Evolutionary conservation across 2,329 filamentous ascomycete genomes (phyloP), one percentile per base, ranked within the genome.

Genomic region (Chaetomiaceae sp.): DNA sequence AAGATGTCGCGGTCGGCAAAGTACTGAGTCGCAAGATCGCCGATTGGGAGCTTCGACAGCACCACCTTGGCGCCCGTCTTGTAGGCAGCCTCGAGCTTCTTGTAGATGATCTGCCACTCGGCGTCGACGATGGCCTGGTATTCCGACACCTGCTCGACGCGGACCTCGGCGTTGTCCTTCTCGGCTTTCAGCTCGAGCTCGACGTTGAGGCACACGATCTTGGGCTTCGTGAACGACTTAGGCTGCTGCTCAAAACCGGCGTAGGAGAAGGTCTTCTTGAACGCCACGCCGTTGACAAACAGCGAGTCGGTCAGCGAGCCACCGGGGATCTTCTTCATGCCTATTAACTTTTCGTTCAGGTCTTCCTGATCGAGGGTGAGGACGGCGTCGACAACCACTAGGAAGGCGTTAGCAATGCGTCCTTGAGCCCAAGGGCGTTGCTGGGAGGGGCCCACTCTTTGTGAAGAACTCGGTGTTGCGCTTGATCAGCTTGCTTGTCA

Each of bases 251-350:
- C 93, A 73, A 99, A 99, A 66, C 93, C 93, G 62, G 93, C 93
- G 68, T 99, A 99, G 45, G 92, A 91, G 71, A 99, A 99, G 5
- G 93, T 99, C 82, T 99, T 99, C 78, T 97, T 97, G 79, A 99
- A 99, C 31, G 93, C 92, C 56, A 99, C 93, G 66, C 93, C 93
- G 69, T 97, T 93, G 66, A 99, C 87, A 71, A 97, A 97, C 35
- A 96, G 81, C 2, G 92, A 96, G 57, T 97, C 93, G 65, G 96
- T 93, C 27, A 99, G 82, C 33, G 89, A 95, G 69, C 93, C 93
- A 65, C 93, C 93, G 34, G 90, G 92, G 57, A 99, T 91, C 76
- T 96, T 97, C 81, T 99, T 99, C 69, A 97, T 83, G 55, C 93
- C 93, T 65, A 99, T 99, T 63, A 97, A 82, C 70, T 92, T 96